Percentiles rank a stretch among this genome's conserved stretches.
Evolutionary conservation across 176 grass and related monocot genomes (phyloP).

Genomic region (Saccharum spontaneum): DNA sequence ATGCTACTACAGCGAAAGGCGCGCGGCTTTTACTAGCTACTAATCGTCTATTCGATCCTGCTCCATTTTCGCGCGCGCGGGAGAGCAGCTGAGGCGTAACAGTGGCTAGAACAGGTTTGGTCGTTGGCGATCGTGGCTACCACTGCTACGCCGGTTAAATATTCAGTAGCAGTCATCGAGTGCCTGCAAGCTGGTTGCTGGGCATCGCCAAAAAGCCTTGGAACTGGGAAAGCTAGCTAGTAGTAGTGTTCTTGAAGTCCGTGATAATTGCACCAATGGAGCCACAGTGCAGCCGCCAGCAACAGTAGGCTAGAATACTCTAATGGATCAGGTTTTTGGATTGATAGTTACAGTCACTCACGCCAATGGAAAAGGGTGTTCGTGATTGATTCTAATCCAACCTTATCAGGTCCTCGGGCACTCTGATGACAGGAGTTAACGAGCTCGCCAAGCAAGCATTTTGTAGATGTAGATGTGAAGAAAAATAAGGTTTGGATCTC

Average conservation of each 20-base stretch:
- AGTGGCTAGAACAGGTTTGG: neutral
- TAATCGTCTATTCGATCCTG: too few relatives aligned
- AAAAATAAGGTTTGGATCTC: too few relatives aligned
- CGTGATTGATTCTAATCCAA: neutral
- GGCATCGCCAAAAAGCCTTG: conserved; percentile 9
- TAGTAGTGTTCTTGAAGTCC: neutral
- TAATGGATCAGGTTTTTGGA: neutral
- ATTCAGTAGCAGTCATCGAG: neutral
- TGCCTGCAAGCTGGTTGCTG: neutral
- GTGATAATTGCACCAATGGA: neutral
- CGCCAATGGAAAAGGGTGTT: neutral
- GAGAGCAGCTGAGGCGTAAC: neutral
- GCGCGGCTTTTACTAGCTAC: conserved; percentile 11
- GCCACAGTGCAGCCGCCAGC: conserved; percentile 13
- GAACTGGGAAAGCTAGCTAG: neutral
- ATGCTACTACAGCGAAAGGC: conserved; percentile 11
- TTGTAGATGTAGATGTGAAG: neutral
- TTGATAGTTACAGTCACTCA: conserved; percentile 4
- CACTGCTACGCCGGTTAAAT: neutral
- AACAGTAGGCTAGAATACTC: conserved; percentile 10
- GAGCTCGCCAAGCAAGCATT: neutral
- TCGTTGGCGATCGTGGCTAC: neutral
- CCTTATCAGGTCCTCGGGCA: neutral
- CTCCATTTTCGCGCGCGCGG: neutral
- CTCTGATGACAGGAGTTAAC: neutral